Percentiles rank a stretch among this genome's conserved stretches.
Conservation (phyloP, 148 eudicot genomes). For the Cornus controversa region DNA sequence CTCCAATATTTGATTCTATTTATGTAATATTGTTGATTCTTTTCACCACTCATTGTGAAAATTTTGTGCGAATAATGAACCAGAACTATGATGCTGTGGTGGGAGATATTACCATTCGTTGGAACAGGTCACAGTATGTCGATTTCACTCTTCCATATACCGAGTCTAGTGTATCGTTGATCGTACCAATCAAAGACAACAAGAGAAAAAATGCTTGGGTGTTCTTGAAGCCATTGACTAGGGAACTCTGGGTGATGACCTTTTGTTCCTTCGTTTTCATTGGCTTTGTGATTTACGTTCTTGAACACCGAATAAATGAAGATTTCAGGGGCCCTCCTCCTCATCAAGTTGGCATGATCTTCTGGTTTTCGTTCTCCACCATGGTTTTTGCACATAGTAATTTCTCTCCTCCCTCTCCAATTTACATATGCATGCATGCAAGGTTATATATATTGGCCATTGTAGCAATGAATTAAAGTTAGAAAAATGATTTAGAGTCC, state of each 20-base stretch:
- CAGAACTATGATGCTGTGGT: constrained; percentile 36
- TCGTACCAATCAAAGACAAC: constrained; percentile 32
- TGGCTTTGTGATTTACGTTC: constrained; percentile 49
- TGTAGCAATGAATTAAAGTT: too few relatives aligned
- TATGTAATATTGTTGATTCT: neutral
- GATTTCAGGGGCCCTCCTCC: constrained; percentile 47
- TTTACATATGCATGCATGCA: too few relatives aligned
- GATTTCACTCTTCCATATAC: constrained; percentile 54
- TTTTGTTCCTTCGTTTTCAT: constrained; percentile 34
- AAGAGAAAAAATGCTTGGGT: constrained; percentile 48
- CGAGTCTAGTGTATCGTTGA: constrained; percentile 49
- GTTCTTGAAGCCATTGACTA: constrained; percentile 46
- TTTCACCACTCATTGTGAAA: neutral
- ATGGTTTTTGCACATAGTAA: constrained; percentile 54
- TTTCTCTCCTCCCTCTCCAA: neutral
- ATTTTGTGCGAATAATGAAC: neutral
- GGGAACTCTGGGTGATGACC: constrained; percentile 51
- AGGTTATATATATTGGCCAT: too few relatives aligned
- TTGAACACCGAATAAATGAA: constrained; percentile 48
- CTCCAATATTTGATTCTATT: neutral
- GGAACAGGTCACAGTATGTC: constrained; percentile 32
- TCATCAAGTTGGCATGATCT: constrained; percentile 43
- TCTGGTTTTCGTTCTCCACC: constrained; percentile 56
- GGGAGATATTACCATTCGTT: constrained; percentile 40
- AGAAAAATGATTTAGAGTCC: too few relatives aligned